Evolutionary conservation across 352 stramenopile species (phyloP).

Genomic region (Phytophthora lateralis): DNA sequence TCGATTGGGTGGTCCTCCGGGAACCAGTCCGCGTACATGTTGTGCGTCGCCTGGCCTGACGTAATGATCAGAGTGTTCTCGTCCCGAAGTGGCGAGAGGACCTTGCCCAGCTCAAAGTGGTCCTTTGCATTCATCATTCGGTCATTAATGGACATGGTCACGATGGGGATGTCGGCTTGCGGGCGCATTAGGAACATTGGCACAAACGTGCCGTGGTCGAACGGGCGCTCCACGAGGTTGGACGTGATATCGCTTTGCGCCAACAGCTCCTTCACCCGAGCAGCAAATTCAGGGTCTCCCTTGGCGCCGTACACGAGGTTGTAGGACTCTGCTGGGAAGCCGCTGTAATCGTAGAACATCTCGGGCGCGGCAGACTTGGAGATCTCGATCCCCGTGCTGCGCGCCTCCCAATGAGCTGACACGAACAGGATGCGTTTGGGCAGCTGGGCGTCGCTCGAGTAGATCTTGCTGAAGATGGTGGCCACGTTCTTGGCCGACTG

Average conservation of each 20-base stretch:
- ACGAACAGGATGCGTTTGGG: constrained; percentile 84
- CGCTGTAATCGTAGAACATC: constrained; percentile 92
- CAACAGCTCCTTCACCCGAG: constrained; percentile 70
- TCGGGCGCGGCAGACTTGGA: constrained; percentile 48
- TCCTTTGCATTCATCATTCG: constrained; percentile 35
- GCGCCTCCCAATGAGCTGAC: constrained; percentile 87
- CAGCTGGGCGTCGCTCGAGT: constrained; percentile 41
- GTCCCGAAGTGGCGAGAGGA: constrained; percentile 53
- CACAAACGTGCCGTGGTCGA: constrained; percentile 93
- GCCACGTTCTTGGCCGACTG: constrained; percentile 35
- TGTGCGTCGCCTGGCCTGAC: constrained; percentile 59
- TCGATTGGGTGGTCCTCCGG: constrained; percentile 22
- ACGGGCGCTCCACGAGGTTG: constrained; percentile 60
- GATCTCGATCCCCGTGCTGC: constrained; percentile 43
- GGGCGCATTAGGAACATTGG: constrained; percentile 90
- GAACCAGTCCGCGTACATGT: constrained; percentile 37
- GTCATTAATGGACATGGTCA: constrained; percentile 75
- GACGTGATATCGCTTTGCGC: constrained; percentile 43
- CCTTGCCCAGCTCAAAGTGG: constrained; percentile 64
- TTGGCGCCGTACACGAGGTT: constrained; percentile 78
- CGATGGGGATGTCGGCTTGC: constrained; percentile 87
- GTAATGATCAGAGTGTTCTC: constrained; percentile 80
- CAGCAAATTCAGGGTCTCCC: constrained; percentile 65
- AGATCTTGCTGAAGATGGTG: constrained; percentile 41
- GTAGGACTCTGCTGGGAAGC: constrained; percentile 88